Conservation (phyloP, 495 filamentous ascomycete species). For the Beverwykella pulmonaria region DNA sequence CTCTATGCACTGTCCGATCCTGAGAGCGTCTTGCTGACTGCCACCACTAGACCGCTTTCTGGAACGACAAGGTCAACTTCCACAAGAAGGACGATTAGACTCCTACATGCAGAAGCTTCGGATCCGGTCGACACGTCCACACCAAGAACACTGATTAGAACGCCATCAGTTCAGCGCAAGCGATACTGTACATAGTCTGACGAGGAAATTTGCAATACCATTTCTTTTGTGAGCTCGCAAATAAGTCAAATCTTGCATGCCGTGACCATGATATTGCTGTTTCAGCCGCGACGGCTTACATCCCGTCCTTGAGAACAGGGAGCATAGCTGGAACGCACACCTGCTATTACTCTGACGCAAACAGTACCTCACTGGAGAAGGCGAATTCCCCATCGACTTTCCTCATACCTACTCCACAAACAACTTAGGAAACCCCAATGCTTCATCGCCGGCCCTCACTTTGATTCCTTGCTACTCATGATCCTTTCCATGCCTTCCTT, state of each 20-base stretch:
- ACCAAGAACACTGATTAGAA: not conserved
- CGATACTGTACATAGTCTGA: not conserved
- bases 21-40: constrained; percentile 35
- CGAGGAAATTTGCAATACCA: not conserved
- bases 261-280: no score
- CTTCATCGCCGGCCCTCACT: not conserved
- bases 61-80: constrained; percentile 93
- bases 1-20: not conserved
- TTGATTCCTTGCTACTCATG: not conserved
- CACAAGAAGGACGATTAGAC: constrained; percentile 81
- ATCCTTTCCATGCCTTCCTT: constrained; percentile 18
- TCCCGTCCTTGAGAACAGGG: no score
- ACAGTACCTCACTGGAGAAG: no score
- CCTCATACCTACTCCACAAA: no score
- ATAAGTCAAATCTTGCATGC: no score
- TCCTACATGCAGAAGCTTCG: not conserved
- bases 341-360: not conserved
- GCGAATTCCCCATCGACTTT: no score
- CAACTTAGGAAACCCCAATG: no score
- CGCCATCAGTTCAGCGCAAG: not conserved
- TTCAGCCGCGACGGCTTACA: no score
- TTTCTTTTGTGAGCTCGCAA: not conserved
- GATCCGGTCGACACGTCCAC: not conserved
- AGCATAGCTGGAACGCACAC: not conserved
- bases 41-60: constrained; percentile 54